These are phyloP conservation scores for Ganoderma boninense DNA, from an alignment of 1,284 basidiomycete species.

Conservation along the genomic window DNA sequence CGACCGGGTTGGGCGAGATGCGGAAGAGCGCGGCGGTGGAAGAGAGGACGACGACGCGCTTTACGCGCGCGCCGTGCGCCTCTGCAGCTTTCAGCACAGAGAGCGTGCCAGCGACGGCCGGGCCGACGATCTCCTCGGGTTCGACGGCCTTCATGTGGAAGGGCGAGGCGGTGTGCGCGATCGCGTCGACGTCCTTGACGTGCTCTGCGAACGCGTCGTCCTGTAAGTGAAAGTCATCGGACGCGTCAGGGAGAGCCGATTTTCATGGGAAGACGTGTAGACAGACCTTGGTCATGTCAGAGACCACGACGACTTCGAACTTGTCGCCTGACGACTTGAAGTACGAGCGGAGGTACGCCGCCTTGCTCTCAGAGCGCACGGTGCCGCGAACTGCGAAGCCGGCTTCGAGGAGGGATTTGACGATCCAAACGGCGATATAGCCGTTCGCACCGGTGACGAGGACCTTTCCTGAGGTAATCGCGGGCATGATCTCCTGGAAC, in stretches of 20 bases:
- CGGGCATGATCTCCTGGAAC: slow-evolving; percentile 34
- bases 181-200: slow-evolving; percentile 52
- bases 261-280: not conserved
- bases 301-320: slow-evolving; percentile 60
- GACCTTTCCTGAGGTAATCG: slow-evolving; percentile 41
- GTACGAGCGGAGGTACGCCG: slow-evolving; percentile 53
- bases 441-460: slow-evolving; percentile 53
- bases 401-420: slow-evolving; percentile 47
- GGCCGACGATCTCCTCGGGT: slow-evolving; percentile 45
- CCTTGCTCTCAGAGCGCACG: slow-evolving; percentile 61
- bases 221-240: slow-evolving; percentile 21
- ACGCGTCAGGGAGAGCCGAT: too few relatives aligned
- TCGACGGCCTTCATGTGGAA: slow-evolving; percentile 46
- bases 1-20: slow-evolving; percentile 18
- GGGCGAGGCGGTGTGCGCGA: slow-evolving; percentile 57
- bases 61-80: slow-evolving; percentile 51
- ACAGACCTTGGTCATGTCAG: slow-evolving; percentile 61
- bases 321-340: slow-evolving; percentile 56
- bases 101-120: slow-evolving; percentile 41
- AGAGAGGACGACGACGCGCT: slow-evolving; percentile 73
- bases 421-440: slow-evolving; percentile 51
- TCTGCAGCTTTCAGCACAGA: slow-evolving; percentile 38
- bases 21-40: slow-evolving; percentile 61
- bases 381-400: slow-evolving; percentile 61
- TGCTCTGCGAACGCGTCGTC: slow-evolving; percentile 51